These are phyloP conservation scores for Ophiocordyceps camponoti-rufipedis DNA, from an alignment of 2,329 filamentous ascomycete species.

Conservation along the genomic window DNA sequence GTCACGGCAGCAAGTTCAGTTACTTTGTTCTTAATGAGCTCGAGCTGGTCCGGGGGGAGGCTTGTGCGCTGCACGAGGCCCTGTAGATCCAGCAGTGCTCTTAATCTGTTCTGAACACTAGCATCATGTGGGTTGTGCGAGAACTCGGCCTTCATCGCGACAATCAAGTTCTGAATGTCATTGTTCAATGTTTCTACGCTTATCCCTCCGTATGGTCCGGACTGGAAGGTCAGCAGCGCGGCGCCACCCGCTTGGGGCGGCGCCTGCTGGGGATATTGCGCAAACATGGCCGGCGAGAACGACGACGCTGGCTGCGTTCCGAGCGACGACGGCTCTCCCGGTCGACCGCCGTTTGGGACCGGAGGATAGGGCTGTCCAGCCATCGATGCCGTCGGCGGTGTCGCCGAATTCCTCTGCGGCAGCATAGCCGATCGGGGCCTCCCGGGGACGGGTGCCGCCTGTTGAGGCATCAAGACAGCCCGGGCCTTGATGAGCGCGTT, in stretches of 20 bases:
- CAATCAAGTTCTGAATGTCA: conserved; percentile 67
- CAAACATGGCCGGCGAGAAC: not conserved
- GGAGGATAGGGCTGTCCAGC: conserved; percentile 10
- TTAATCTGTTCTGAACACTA: conserved; percentile 60
- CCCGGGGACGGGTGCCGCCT: conserved; percentile 23
- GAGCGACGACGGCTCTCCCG: conserved; percentile 6
- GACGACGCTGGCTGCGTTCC: conserved; percentile 7
- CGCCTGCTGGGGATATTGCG: conserved; percentile 15
- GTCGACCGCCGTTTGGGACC: conserved; percentile 13
- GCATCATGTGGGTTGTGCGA: conserved; percentile 59
- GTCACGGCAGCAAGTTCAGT: conserved; percentile 51
- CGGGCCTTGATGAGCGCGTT: conserved; percentile 77
- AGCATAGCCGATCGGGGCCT: conserved; percentile 29
- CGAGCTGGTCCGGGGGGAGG: conserved; percentile 64
- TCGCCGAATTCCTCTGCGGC: conserved; percentile 55
- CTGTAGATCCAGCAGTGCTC: conserved; percentile 74
- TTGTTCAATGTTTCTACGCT: conserved; percentile 60
- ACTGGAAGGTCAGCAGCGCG: conserved; percentile 19
- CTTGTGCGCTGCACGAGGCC: conserved; percentile 53
- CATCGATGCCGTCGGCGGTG: conserved; percentile 26
- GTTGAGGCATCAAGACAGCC: conserved; percentile 37
- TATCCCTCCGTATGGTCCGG: conserved; percentile 27
- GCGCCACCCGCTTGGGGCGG: too few relatives aligned
- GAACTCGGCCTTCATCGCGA: conserved; percentile 54
- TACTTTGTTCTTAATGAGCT: conserved; percentile 72